phyloP scores from a whole-genome alignment of 768 basidiomycete species.

The Pluteus cervinus region DNA sequence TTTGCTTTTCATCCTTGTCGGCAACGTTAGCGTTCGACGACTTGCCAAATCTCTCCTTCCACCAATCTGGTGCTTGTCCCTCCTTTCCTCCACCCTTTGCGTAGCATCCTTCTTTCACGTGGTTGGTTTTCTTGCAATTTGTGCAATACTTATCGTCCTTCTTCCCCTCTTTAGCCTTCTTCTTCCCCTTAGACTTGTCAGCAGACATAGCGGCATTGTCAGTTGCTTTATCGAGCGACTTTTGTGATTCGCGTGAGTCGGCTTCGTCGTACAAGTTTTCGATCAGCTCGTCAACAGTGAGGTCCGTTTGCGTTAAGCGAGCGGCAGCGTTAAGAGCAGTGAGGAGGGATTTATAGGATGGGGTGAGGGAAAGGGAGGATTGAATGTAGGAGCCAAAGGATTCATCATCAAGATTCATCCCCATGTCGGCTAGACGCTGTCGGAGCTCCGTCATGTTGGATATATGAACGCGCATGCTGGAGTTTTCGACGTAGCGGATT shows the following conservation, averaged over 20 bases:
- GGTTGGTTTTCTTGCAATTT: slow-evolving; percentile 22
- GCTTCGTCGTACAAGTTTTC: slow-evolving; percentile 10
- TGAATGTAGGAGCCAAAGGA: slow-evolving; percentile 11
- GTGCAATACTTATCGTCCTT: slow-evolving; percentile 13
- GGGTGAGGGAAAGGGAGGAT: slow-evolving; percentile 9
- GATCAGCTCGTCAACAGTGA: slow-evolving; percentile 8
- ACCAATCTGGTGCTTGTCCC: slow-evolving; percentile 18
- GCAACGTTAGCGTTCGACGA: slow-evolving; percentile 10
- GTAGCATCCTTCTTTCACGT: slow-evolving; percentile 22
- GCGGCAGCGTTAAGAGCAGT: slow-evolving; percentile 11
- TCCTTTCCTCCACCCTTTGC: slow-evolving; percentile 25
- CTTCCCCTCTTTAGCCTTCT: slow-evolving; percentile 8
- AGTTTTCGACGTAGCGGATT: slow-evolving; percentile 11
- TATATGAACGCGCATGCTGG: slow-evolving; percentile 13
- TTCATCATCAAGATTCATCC: slow-evolving; percentile 5
- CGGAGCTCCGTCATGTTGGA: slow-evolving; percentile 20
- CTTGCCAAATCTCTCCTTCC: slow-evolving; percentile 13
- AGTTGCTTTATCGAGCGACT: slow-evolving; percentile 10
- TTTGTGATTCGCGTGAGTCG: slow-evolving; percentile 7
- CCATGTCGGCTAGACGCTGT: slow-evolving; percentile 16
- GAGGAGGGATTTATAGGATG: slow-evolving; percentile 10
- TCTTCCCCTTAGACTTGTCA: slow-evolving; percentile 5
- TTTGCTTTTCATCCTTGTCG: slow-evolving; percentile 6
- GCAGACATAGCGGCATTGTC: slow-evolving; percentile 15
- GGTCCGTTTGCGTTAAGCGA: slow-evolving; percentile 1